phyloP scores from a whole-genome alignment of 768 basidiomycete species.

The Boletus speciosus region DNA sequence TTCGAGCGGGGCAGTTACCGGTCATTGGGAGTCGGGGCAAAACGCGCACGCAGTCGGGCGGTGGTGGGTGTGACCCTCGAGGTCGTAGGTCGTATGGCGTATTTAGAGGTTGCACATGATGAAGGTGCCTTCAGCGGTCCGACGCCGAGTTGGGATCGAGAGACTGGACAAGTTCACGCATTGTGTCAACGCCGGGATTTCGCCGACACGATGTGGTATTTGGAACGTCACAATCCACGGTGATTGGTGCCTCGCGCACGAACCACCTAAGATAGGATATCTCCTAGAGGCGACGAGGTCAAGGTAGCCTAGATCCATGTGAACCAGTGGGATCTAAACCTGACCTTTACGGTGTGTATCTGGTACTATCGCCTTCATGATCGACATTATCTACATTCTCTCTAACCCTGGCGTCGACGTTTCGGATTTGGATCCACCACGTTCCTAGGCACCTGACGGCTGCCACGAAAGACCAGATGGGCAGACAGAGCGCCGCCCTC shows the following conservation, averaged over 20 bases:
- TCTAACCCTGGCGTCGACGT: neutral
- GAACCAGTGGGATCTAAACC: neutral
- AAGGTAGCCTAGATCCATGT: neutral
- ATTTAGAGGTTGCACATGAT: slow-evolving; percentile 94
- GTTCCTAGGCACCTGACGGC: neutral
- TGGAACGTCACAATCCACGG: neutral
- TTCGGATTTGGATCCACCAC: neutral
- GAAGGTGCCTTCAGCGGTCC: slow-evolving; percentile 85
- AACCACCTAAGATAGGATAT: neutral
- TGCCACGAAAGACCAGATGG: neutral
- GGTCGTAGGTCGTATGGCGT: slow-evolving; percentile 87
- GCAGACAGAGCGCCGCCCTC: neutral
- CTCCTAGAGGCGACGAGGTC: neutral
- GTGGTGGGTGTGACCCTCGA: slow-evolving; percentile 53
- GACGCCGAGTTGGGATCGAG: slow-evolving; percentile 36
- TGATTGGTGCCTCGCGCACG: neutral
- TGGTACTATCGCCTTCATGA: neutral
- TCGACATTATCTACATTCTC: neutral
- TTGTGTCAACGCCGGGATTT: neutral
- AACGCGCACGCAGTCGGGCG: too few relatives aligned
- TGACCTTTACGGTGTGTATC: neutral
- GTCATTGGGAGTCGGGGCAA: too few relatives aligned
- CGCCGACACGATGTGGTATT: neutral
- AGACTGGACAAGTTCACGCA: slow-evolving; percentile 25
- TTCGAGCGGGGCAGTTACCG: too few relatives aligned